Base-by-base conservation (phyloP, 148 eudicot species). In the Chenopodium berlandieri region DNA sequence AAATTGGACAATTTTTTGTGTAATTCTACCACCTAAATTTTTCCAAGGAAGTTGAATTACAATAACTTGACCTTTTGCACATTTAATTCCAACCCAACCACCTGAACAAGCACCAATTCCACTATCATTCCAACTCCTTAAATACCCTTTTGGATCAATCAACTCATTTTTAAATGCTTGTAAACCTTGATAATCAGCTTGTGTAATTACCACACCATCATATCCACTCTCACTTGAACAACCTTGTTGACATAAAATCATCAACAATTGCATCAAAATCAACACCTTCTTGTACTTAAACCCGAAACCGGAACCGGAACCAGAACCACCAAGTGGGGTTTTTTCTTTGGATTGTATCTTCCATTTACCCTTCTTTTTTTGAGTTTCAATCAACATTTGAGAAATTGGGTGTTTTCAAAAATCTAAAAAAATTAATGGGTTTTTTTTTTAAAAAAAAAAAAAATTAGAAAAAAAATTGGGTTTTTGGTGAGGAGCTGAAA, bases 1-100 rank as follows among this genome's bases (percentile, higher is more conserved):
- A 83, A 94, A 87, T 64, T 92, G 92, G 3, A 89, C 90, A 13
- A 94, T 85, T 68, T 87, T 90, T 13, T 89, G 87, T 4, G 92
- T 89, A 73, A 94, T 79, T 74, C 83, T 83, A 2, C 98, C 98
- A 14, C 90, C 88, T 67, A 94, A 82, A 1, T 87, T 85, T 76
- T 88, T 92, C 96, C 96, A 91, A 7, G 98, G 98, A 56, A 94
- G 94, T 82, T 94, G 96, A 73, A 94, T 90, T 3, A 92, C 96
- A 73, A 92, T 94, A 0, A 94, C 98, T 85, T 92, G 94, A 16
- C 98, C 98, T 80, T 94, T 80, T 8, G 98, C 96, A 86, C 98
- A 94, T 82, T 92, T 94, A 65, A 94, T 92, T 1, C 98, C 98
- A 14, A 44, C 71, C 98, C 98, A 94, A 5, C 92, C 89, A 58